phyloP scores from a whole-genome alignment of 805 yeast genomes.

The Candida dajiaensis region DNA sequence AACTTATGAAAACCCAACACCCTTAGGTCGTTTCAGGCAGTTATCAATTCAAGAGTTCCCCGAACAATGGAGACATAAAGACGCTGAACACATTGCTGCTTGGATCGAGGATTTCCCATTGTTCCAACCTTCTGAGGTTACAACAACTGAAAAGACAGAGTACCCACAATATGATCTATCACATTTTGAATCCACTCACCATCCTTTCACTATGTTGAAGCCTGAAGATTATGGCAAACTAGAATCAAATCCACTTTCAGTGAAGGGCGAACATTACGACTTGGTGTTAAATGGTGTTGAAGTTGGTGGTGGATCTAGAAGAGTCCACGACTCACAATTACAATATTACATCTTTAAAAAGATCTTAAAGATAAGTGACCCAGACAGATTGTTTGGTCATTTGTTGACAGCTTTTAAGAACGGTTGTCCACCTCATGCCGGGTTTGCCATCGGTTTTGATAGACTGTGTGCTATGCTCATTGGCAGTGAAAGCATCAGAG shows the following conservation, averaged over 20 bases:
- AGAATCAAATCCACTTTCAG: conserved; percentile 49
- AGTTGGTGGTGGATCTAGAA: conserved; percentile 94
- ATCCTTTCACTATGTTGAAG: conserved; percentile 94
- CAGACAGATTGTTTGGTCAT: conserved; percentile 75
- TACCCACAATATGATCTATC: conserved; percentile 58
- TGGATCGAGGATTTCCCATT: conserved; percentile 96
- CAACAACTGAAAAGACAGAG: conserved; percentile 18
- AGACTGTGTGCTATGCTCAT: conserved; percentile 85
- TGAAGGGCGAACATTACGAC: conserved; percentile 90
- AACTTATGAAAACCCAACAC: conserved; percentile 92
- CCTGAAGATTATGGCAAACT: conserved; percentile 59
- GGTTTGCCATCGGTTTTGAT: conserved; percentile 93
- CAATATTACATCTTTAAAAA: conserved; percentile 69
- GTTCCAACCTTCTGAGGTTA: conserved; percentile 65
- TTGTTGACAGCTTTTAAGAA: conserved; percentile 70
- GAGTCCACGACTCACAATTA: conserved; percentile 80
- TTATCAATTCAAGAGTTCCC: conserved; percentile 56
- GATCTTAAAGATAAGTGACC: conserved; percentile 53
- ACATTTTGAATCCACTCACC: conserved; percentile 73
- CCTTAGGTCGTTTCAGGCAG: conserved; percentile 82
- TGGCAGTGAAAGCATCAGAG: conserved; percentile 75
- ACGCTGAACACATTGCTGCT: conserved; percentile 44
- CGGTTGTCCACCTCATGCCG: conserved; percentile 99
- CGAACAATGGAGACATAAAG: conserved; percentile 29
- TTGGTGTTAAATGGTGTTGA: conserved; percentile 92